Percentiles rank a stretch among this genome's conserved stretches.
phyloP scores from a whole-genome alignment of 2,329 filamentous ascomycete genomes.

The Didymella pinodella region DNA sequence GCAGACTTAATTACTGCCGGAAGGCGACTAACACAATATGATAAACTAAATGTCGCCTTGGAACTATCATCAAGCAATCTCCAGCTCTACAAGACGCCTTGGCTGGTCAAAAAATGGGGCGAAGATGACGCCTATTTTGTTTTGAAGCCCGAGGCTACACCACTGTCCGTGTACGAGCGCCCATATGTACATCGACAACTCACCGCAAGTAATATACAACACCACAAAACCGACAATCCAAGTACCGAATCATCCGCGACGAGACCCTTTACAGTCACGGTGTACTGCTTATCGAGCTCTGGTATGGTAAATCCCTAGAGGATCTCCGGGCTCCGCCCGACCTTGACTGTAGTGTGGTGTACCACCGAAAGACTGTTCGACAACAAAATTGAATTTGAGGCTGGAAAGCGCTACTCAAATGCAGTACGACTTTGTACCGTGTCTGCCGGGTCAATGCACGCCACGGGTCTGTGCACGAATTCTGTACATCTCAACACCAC shows the following conservation, averaged over 20 bases:
- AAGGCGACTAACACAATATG: neutral
- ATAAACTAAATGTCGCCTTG: neutral
- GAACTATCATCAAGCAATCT: neutral
- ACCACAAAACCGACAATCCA: too few species aligned
- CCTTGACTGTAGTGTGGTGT: slow-evolving; percentile 23
- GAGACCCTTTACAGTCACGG: slow-evolving; percentile 46
- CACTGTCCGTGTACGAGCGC: neutral
- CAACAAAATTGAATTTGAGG: slow-evolving; percentile 11
- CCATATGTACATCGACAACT: neutral
- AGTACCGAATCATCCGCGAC: slow-evolving; percentile 35
- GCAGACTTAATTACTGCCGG: neutral
- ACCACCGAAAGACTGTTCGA: slow-evolving; percentile 22
- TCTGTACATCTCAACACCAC: too few species aligned
- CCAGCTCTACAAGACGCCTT: neutral
- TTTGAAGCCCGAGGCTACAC: neutral
- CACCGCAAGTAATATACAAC: too few species aligned
- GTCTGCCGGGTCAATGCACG: too few species aligned
- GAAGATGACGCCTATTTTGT: neutral
- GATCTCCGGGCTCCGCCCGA: slow-evolving; percentile 26
- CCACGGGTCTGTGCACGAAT: too few species aligned
- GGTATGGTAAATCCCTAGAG: slow-evolving; percentile 38
- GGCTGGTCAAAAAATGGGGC: neutral
- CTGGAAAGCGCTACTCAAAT: neutral
- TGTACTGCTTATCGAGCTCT: slow-evolving; percentile 47
- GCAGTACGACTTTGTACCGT: neutral